Evolutionary conservation across 352 stramenopile genomes (phyloP).

Genomic region (Phytophthora lateralis): DNA sequence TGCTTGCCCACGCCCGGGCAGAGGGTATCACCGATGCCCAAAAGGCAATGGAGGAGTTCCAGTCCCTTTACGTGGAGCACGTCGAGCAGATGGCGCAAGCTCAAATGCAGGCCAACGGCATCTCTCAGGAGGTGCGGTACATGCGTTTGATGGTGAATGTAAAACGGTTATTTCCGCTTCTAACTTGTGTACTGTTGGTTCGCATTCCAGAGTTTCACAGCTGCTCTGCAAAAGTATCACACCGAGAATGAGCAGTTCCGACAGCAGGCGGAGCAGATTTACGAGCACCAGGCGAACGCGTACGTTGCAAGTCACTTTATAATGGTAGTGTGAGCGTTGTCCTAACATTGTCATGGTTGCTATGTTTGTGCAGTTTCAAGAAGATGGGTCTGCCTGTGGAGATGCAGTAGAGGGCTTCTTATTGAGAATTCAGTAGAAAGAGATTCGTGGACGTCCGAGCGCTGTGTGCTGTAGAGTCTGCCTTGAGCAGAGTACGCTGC

Average conservation of each 20-base stretch:
- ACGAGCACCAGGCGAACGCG: constrained; percentile 68
- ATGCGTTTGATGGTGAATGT: neutral
- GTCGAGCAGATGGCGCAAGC: constrained; percentile 72
- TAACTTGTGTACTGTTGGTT: constrained; percentile 4
- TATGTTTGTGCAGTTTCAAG: constrained; percentile 52
- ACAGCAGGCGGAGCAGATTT: constrained; percentile 72
- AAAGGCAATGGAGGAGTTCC: constrained; percentile 81
- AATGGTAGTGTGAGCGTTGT: neutral
- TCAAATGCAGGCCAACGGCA: constrained; percentile 66
- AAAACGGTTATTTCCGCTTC: neutral
- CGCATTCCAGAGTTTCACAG: constrained; percentile 57
- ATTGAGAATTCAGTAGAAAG: neutral
- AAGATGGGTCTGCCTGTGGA: constrained; percentile 70
- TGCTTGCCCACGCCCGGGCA: constrained; percentile 66
- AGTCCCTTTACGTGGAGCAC: constrained; percentile 78
- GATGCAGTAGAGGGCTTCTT: constrained; percentile 37
- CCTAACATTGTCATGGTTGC: constrained; percentile 2
- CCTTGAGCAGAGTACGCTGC: constrained; percentile 5
- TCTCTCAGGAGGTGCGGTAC: constrained; percentile 59
- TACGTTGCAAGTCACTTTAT: constrained; percentile 36
- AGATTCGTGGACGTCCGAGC: constrained; percentile 4
- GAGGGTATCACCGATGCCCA: constrained; percentile 75
- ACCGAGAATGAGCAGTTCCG: constrained; percentile 72
- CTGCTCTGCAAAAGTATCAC: constrained; percentile 73
- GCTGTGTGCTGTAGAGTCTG: constrained; percentile 18